Evolutionary conservation across 1,284 basidiomycete genomes (phyloP).

Genomic region (Puccinia novopanici): DNA sequence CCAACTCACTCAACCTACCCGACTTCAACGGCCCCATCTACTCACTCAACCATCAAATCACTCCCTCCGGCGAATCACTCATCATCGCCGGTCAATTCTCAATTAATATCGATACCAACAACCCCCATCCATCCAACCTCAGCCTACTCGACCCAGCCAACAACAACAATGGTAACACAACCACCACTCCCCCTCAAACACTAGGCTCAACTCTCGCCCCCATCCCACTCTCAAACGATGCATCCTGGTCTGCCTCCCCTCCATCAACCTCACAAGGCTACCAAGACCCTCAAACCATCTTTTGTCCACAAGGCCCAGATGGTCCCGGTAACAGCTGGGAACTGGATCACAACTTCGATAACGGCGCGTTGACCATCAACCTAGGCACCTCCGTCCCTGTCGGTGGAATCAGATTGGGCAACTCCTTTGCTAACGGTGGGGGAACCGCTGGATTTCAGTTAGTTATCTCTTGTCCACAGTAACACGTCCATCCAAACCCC

Average conservation of each 20-base stretch:
- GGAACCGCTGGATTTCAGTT: constrained; percentile 84
- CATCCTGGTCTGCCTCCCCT: constrained; percentile 70
- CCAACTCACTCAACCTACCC: constrained; percentile 72
- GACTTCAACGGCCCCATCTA: constrained; percentile 75
- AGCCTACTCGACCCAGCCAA: constrained; percentile 60
- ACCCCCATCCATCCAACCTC: constrained; percentile 63
- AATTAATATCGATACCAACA: constrained; percentile 61
- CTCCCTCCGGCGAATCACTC: constrained; percentile 71
- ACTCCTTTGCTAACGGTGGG: constrained; percentile 77
- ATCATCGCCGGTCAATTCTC: constrained; percentile 87
- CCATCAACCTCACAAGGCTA: constrained; percentile 70
- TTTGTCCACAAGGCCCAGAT: constrained; percentile 79
- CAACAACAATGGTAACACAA: constrained; percentile 63
- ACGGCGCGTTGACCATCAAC: constrained; percentile 71
- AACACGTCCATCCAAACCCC: constrained; percentile 48
- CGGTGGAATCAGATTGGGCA: constrained; percentile 81
- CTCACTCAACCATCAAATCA: constrained; percentile 69
- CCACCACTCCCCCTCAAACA: constrained; percentile 72
- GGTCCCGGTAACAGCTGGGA: constrained; percentile 81
- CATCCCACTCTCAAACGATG: constrained; percentile 67
- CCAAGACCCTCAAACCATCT: constrained; percentile 70
- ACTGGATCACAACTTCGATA: constrained; percentile 68
- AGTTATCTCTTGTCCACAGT: constrained; percentile 53
- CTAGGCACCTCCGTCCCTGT: constrained; percentile 72
- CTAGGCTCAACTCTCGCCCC: constrained; percentile 73